Base-by-base conservation (phyloP, 805 yeast genomes). In the Candida suzukii region DNA sequence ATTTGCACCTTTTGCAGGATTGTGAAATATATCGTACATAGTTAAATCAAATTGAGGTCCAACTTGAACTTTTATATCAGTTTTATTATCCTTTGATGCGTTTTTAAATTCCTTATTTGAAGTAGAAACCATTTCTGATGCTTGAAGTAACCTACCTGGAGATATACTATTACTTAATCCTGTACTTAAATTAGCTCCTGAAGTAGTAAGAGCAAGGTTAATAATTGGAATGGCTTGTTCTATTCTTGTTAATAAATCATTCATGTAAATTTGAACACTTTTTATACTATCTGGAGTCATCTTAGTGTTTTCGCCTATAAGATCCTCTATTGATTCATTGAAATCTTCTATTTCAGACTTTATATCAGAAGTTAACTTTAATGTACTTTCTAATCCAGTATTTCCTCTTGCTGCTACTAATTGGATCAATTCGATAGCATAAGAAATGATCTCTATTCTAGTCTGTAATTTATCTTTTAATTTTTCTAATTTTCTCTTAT, bases 181-280 rank as follows among this genome's bases (percentile, higher is more conserved):
- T 0, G 75, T 70, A 31, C 68, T 67, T 39, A 81, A 54, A 43
- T 71, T 78, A 3, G 82, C 80, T 0, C 90, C 90, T 10, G 83
- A 76, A 1, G 90, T 80, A 1, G 80, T 71, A 35, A 84, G 56
- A 0, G 90, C 75, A 7, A 84, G 61, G 43, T 77, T 78, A 14
- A 85, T 68, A 25, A 82, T 64, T 1, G 93, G 93, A 24, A 84
- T 75, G 0, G 82, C 70, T 41, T 78, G 83, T 45, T 83, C 85
- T 19, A 84, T 79, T 38, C 78, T 66, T 1, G 50, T 51, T 20
- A 80, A 49, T 21, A 83, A 56, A 14, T 56, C 63, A 12, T 63
- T 53, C 66, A 83, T 76, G 40, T 71, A 71, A 2, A 41, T 52
- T 44, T 78, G 79, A 4, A 80, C 76, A n/a, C 60, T 48, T 30